Conservation (phyloP, 2,329 filamentous ascomycete genomes). For the Aspergillus clavatus region DNA sequence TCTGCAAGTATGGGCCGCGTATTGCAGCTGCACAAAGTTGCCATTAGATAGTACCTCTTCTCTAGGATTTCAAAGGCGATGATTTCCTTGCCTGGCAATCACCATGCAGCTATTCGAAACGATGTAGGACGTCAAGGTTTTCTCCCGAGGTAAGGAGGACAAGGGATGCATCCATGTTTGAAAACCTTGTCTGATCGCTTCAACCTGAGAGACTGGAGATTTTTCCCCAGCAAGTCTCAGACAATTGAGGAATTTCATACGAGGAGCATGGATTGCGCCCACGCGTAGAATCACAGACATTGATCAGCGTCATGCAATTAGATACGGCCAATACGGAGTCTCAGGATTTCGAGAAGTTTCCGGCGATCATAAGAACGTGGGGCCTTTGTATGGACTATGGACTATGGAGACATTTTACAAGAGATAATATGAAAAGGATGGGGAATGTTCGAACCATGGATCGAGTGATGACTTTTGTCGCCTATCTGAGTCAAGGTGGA, state of each 20-base stretch:
- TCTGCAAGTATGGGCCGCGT: too few relatives aligned
- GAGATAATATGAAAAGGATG: background rate
- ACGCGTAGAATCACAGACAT: background rate
- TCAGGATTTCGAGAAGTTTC: slow-evolving; percentile 4
- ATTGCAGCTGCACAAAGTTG: too few relatives aligned
- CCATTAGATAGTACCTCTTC: too few relatives aligned
- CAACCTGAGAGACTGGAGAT: background rate
- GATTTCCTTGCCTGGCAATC: too few relatives aligned
- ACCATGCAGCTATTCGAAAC: too few relatives aligned
- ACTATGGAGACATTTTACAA: slow-evolving; percentile 3
- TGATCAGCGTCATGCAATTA: slow-evolving; percentile 8
- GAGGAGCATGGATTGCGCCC: too few relatives aligned
- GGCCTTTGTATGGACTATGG: slow-evolving; percentile 8
- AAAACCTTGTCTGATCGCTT: slow-evolving; percentile 4
- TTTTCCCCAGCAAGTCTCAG: background rate
- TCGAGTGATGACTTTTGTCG: slow-evolving; percentile 4
- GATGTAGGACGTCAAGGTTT: background rate
- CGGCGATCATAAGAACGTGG: slow-evolving; percentile 13
- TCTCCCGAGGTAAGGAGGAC: background rate
- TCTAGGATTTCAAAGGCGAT: too few relatives aligned
- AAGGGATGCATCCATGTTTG: background rate
- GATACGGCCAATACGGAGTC: slow-evolving; percentile 1
- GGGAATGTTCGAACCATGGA: slow-evolving; percentile 8
- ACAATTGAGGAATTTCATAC: too few relatives aligned
- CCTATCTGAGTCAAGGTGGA: background rate